These are phyloP conservation scores for Inga laurina DNA, from an alignment of 306 rosid species.

Conservation along the genomic window DNA sequence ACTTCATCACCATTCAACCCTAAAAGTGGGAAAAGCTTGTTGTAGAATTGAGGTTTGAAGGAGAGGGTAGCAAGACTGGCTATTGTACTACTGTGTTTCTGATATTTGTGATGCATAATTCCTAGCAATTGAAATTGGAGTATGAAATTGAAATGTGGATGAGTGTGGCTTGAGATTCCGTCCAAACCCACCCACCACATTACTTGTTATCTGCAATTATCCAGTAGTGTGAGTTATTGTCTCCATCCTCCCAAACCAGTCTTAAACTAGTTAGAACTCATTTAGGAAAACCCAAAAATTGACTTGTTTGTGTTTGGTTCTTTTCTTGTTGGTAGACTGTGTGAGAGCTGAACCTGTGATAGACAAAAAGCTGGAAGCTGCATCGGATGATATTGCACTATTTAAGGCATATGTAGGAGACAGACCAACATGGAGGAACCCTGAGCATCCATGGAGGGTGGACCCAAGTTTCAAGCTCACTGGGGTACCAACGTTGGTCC, in stretches of 20 bases:
- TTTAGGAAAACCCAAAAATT: not conserved
- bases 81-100: not conserved
- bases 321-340: slow-evolving; percentile 56
- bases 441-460: slow-evolving; percentile 79
- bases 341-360: slow-evolving; percentile 90
- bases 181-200: not conserved
- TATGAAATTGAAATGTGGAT: not conserved
- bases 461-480: slow-evolving; percentile 76
- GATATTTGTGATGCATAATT: not conserved
- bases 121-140: not conserved
- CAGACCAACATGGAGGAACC: slow-evolving; percentile 87
- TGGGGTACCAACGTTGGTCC: slow-evolving; percentile 77
- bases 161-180: not conserved
- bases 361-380: slow-evolving; percentile 71
- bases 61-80: not conserved
- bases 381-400: slow-evolving; percentile 60
- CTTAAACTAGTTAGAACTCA: not conserved
- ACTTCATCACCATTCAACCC: not conserved
- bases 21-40: not conserved
- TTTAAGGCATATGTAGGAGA: slow-evolving; percentile 86
- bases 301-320: slow-evolving; percentile 17
- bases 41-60: not conserved
- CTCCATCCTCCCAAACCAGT: not conserved
- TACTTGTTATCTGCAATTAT: not conserved
- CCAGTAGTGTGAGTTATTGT: not conserved